Evolutionary conservation across 148 eudicot species (phyloP), one percentile per base, ranked within the genome.

Genomic region (Rhododendron ovatum): DNA sequence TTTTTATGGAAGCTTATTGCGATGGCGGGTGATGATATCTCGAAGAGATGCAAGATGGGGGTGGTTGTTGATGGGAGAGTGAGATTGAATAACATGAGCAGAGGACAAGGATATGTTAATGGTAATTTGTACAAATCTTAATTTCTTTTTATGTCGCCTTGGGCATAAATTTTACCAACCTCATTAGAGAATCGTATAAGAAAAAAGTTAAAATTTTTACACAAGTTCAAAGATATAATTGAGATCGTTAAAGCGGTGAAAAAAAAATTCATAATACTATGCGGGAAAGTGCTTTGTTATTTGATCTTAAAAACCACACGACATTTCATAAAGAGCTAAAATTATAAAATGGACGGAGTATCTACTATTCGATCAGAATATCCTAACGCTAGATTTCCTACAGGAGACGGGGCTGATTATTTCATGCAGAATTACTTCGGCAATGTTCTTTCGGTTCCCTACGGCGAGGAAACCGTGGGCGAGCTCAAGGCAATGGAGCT

Each of bases 1-100:
- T 82, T 82, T 22, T 37, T 82, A 14, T 82, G 84, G 84, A 82
- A 82, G 71, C 69, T 82, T 37, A 9, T 82, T 3, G 84, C 73
- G 24, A 20, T 11, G 4, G 71, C 17, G 18, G 73, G 71, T 4
- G 48, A 22, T 18, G 71, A 82, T 28, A 26, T 43, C 8, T 35
- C 26, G 3, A 59, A 59, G 71, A 82, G 47, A 3, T 82, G 84
- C 71, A 82, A 37, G 71, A 55, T 82, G 48, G 84, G 84, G 14
- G 41, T 82, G 2, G 84, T 82, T n/a, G 84, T 82, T 20, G 50
- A 82, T 26, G 84, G 84, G 28, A 33, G 84, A 22, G 17, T 10
- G 26, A 82, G 84, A 4, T 37, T 82, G 33, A 53, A 11, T 33
- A 43, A 24, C 17, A 78, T 1, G 41, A 43, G 81, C 53, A 78